Conservation (phyloP, 1,284 basidiomycete genomes). For the Chiua sp. region DNA sequence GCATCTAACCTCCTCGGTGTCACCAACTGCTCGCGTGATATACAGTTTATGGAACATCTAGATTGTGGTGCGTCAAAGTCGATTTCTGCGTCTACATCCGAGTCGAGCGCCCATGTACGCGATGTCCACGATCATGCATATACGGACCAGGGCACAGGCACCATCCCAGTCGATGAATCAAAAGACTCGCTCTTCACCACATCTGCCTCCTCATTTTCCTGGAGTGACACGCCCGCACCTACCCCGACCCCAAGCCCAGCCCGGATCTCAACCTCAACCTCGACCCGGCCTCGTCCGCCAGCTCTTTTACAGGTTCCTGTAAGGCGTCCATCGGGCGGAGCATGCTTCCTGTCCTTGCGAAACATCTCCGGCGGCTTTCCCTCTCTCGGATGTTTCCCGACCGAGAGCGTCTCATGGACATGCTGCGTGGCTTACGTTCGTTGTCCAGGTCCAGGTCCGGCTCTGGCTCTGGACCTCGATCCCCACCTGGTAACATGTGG, state of each 20-base stretch:
- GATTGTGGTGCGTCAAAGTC: slow-evolving; percentile 17
- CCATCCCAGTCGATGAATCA: slow-evolving; percentile 28
- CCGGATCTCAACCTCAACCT: neutral
- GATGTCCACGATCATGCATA: neutral
- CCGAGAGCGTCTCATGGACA: slow-evolving; percentile 24
- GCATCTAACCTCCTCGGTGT: neutral
- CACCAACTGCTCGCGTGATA: neutral
- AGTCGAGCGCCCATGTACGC: slow-evolving; percentile 4
- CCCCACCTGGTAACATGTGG: slow-evolving; percentile 16
- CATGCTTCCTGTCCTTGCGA: slow-evolving; percentile 36
- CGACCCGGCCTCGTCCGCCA: slow-evolving; percentile 4
- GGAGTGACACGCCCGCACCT: slow-evolving; percentile 29
- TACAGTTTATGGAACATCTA: slow-evolving; percentile 32
- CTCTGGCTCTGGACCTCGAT: neutral
- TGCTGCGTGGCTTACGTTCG: slow-evolving; percentile 21
- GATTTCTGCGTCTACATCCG: slow-evolving; percentile 18
- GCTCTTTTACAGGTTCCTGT: neutral
- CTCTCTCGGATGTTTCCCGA: slow-evolving; percentile 17
- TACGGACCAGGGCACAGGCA: slow-evolving; percentile 1
- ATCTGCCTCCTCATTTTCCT: slow-evolving; percentile 27
- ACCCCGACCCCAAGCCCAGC: slow-evolving; percentile 18
- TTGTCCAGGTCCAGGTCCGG: slow-evolving; percentile 12
- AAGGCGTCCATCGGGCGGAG: slow-evolving; percentile 27
- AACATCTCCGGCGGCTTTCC: slow-evolving; percentile 31
- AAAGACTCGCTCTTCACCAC: slow-evolving; percentile 36